phyloP scores from a whole-genome alignment of 1,284 basidiomycete species.

The Moesziomyces antarcticus region DNA sequence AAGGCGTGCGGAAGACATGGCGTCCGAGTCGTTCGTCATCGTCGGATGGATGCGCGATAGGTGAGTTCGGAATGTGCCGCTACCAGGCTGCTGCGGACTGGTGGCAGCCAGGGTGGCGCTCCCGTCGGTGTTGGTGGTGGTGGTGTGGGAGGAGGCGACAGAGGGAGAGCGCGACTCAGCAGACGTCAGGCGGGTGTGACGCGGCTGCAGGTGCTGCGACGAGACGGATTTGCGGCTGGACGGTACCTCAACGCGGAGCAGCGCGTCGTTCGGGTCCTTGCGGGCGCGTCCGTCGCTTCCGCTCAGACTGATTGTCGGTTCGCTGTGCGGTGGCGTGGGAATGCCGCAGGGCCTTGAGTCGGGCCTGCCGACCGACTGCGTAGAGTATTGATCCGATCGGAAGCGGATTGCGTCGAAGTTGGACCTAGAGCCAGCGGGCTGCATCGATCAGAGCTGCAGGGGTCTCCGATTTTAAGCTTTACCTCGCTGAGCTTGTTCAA shows the following conservation, averaged over 20 bases:
- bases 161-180: slow-evolving; percentile 22
- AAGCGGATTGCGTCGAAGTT: slow-evolving; percentile 16
- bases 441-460: not conserved
- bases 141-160: slow-evolving; percentile 28
- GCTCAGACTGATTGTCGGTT: slow-evolving; percentile 34
- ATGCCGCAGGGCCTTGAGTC: slow-evolving; percentile 10
- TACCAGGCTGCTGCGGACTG: slow-evolving; percentile 18
- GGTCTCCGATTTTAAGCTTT: not conserved
- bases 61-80: slow-evolving; percentile 11
- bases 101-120: slow-evolving; percentile 34
- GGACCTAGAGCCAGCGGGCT: not conserved
- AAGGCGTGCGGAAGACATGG: slow-evolving; percentile 1
- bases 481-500: not conserved
- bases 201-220: slow-evolving; percentile 3
- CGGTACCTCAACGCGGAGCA: not conserved
- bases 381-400: slow-evolving; percentile 3
- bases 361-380: not conserved
- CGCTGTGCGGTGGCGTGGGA: slow-evolving; percentile 47
- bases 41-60: not conserved
- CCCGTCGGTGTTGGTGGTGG: slow-evolving; percentile 24
- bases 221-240: not conserved
- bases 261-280: slow-evolving; percentile 21
- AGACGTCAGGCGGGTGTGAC: not conserved
- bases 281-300: slow-evolving; percentile 31
- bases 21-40: slow-evolving; percentile 1